Conservation (phyloP, 1,284 basidiomycete species). For the Heterobasidion occidentale region DNA sequence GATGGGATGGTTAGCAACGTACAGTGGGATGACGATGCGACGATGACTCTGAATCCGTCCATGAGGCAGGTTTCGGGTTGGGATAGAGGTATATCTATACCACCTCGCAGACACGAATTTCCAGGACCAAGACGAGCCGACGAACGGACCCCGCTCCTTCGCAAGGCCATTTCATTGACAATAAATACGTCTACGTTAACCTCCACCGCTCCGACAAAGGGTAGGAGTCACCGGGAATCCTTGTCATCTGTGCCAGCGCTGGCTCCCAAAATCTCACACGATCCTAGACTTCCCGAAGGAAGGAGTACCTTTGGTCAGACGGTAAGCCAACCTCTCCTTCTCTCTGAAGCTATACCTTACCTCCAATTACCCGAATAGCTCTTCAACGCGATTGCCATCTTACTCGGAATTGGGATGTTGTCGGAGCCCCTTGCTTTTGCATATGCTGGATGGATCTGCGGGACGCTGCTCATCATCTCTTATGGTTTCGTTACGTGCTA, state of each 20-base stretch:
- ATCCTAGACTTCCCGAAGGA: slow-evolving; percentile 22
- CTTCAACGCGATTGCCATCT: slow-evolving; percentile 86
- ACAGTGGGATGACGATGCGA: slow-evolving; percentile 36
- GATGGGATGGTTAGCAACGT: slow-evolving; percentile 29
- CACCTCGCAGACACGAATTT: neutral
- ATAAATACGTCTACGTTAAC: neutral
- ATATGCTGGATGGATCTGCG: slow-evolving; percentile 80
- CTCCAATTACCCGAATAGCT: slow-evolving; percentile 36
- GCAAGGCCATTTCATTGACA: slow-evolving; percentile 9
- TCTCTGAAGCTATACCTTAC: neutral
- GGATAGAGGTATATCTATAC: neutral
- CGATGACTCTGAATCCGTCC: slow-evolving; percentile 4
- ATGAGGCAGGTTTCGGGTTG: neutral
- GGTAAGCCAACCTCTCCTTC: slow-evolving; percentile 31
- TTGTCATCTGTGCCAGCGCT: no score
- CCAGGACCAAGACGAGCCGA: slow-evolving; percentile 13
- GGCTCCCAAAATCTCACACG: neutral
- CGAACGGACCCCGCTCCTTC: slow-evolving; percentile 34
- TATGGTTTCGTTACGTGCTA: slow-evolving; percentile 83
- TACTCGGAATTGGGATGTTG: slow-evolving; percentile 86
- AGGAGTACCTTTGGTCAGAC: slow-evolving; percentile 81
- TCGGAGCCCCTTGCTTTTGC: slow-evolving; percentile 86
- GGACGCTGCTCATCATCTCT: slow-evolving; percentile 65
- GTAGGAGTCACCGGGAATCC: no score
- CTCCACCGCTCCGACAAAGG: no score